Conservation (phyloP, 495 filamentous ascomycete species). For the Podospora pseudopauciseta region DNA sequence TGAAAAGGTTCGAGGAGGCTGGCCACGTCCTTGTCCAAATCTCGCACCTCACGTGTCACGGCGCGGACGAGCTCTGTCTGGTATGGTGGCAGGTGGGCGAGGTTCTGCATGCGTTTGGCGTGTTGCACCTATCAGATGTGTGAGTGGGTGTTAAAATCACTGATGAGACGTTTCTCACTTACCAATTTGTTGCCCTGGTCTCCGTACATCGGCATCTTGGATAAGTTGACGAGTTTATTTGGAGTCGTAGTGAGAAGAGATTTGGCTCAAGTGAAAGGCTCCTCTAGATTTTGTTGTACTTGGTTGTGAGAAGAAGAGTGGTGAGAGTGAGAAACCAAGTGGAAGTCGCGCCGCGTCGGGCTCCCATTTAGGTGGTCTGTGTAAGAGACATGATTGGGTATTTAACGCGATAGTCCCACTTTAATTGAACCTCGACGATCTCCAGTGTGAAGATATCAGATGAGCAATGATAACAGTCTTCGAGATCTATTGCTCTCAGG, state of each 20-base stretch:
- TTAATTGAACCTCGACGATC: background rate
- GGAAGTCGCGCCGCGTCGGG: constrained; percentile 17
- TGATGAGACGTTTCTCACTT: constrained; percentile 24
- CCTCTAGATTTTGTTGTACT: background rate
- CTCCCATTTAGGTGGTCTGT: background rate
- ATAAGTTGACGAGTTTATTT: background rate
- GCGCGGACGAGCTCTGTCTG: constrained; percentile 87
- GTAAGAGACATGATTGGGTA: background rate
- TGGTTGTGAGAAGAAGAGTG: background rate
- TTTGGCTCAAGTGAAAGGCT: background rate
- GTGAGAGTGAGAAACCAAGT: background rate
- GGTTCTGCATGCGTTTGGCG: constrained; percentile 90
- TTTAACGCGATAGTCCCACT: background rate
- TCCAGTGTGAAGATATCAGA: background rate
- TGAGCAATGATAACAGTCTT: too few species aligned
- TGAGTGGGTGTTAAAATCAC: constrained; percentile 15
- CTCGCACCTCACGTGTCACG: constrained; percentile 86
- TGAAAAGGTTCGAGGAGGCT: constrained; percentile 76
- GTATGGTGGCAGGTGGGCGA: constrained; percentile 85
- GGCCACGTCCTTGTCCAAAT: constrained; percentile 86
- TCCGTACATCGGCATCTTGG: constrained; percentile 70
- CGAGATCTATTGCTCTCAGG: too few species aligned
- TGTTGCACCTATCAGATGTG: constrained; percentile 74
- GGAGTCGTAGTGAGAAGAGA: background rate
- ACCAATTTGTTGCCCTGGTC: constrained; percentile 85